Evolutionary conservation across 768 basidiomycete species (phyloP), one percentile per base, ranked within the genome.

Genomic region (Amanita muscaria): DNA sequence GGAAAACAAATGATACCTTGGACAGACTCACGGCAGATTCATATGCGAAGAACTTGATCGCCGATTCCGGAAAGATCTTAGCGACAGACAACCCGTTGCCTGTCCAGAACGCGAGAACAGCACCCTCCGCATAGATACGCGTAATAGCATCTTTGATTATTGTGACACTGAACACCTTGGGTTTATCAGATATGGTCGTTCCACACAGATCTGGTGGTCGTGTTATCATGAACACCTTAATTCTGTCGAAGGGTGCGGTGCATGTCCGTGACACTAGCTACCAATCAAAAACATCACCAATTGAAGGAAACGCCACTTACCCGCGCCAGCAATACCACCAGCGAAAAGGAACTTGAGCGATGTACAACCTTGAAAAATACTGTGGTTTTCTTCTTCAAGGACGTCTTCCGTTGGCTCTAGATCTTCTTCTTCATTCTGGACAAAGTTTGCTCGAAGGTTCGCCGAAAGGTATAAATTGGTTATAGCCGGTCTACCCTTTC

Each of bases 41-140:
- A 62, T 98, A 98, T 3, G 88, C 64, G 53, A 93, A 81, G 69
- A 99, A 98, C 64, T 98, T 98, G 74, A 98, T 96, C 21, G 96
- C 96, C 37, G 91, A 97, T 69, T 98, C 94, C 4, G 93, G 93
- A 51, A 97, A 87, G 51, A 98, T 96, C 70, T 98, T 98, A 42
- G 80, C 75, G 21, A 97, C 86, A 38, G 93, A 97, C 43, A 99
- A 70, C 27, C 83, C 85, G 57, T 91, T 96, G 5, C 96, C 96
- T n/a, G 92, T 91, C 94, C 96, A 99, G 61, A 98, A 99, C 3
- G 83, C 88, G 40, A 82, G 70, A 12, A 96, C 64, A 5, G 92
- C 92, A 24, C 90, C 90, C 62, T 97, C 91, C 1, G 77, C 64
- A 58, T 96, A 96, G 55, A 99, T 88, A 39, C 83, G 79, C 24